Evolutionary conservation across 2,329 filamentous ascomycete genomes (phyloP).

Genomic region (Phaeosphaeria sp.): DNA sequence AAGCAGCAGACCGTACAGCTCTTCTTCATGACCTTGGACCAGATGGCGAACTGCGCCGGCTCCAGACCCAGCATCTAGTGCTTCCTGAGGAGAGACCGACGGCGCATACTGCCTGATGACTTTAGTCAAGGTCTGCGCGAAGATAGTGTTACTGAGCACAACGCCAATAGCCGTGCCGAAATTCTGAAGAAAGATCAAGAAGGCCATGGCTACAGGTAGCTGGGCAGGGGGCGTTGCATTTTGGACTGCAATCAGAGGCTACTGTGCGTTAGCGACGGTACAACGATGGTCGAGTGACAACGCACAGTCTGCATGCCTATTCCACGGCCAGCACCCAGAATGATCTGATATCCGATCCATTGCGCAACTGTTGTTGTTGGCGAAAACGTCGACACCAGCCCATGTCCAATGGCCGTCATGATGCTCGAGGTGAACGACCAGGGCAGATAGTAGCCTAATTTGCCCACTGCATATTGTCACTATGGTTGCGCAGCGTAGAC

Average conservation of each 20-base stretch:
- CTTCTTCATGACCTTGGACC: constrained; percentile 19
- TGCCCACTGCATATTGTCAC: constrained; percentile 20
- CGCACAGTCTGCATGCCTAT: constrained; percentile 33
- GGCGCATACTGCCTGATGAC: constrained; percentile 28
- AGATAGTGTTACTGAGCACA: constrained; percentile 37
- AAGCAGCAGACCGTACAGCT: constrained; percentile 26
- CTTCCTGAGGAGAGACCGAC: constrained; percentile 26
- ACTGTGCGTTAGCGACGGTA: background rate
- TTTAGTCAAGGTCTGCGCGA: constrained; percentile 28
- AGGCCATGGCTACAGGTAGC: constrained; percentile 40
- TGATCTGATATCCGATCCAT: constrained; percentile 40
- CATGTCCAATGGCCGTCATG: constrained; percentile 49
- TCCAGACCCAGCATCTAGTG: constrained; percentile 31
- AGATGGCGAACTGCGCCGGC: constrained; percentile 29
- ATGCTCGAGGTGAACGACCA: constrained; percentile 36
- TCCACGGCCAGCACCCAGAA: constrained; percentile 34
- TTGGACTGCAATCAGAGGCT: constrained; percentile 44
- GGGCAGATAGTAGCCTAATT: constrained; percentile 37
- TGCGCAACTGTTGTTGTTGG: constrained; percentile 34
- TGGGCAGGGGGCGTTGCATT: constrained; percentile 29
- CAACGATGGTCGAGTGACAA: background rate
- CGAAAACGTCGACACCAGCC: constrained; percentile 50
- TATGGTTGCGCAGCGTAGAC: background rate
- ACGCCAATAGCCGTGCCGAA: constrained; percentile 41
- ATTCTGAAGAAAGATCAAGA: constrained; percentile 47